A percentile compares a stretch with the other conserved stretches of the same genome.
Evolutionary conservation across 148 eudicot species (phyloP).

Genomic region (Persicaria maculosa): DNA sequence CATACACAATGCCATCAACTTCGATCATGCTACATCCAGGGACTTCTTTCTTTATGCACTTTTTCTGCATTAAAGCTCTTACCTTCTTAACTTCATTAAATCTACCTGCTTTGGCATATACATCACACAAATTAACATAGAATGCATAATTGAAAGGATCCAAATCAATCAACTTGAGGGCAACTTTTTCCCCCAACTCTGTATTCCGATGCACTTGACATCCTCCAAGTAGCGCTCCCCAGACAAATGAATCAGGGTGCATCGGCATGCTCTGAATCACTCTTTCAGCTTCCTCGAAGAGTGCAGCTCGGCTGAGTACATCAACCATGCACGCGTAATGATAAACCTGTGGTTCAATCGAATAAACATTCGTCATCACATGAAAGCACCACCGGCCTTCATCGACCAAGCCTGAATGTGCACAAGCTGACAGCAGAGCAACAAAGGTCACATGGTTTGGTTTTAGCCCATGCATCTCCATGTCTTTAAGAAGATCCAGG

Average conservation of each 20-base stretch:
- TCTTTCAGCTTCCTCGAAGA: slow-evolving; percentile 53
- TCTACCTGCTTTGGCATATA: slow-evolving; percentile 59
- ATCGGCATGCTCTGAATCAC: slow-evolving; percentile 53
- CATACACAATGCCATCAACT: slow-evolving; percentile 50
- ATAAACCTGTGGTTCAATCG: slow-evolving; percentile 47
- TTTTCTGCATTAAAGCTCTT: slow-evolving; percentile 51
- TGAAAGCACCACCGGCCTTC: slow-evolving; percentile 55
- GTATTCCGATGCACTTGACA: slow-evolving; percentile 64
- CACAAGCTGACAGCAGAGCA: slow-evolving; percentile 69
- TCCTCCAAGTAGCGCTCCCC: slow-evolving; percentile 78
- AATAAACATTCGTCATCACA: slow-evolving; percentile 36
- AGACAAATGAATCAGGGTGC: slow-evolving; percentile 65
- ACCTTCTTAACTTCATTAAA: slow-evolving; percentile 43
- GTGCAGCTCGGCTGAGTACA: slow-evolving; percentile 63
- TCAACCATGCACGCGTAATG: slow-evolving; percentile 81
- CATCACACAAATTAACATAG: slow-evolving; percentile 49
- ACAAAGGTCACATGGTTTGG: slow-evolving; percentile 71
- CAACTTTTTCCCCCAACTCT: slow-evolving; percentile 63
- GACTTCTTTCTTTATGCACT: slow-evolving; percentile 40
- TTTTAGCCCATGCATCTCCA: slow-evolving; percentile 44
- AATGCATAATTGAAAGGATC: slow-evolving; percentile 64
- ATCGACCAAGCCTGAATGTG: slow-evolving; percentile 65
- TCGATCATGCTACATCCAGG: slow-evolving; percentile 67
- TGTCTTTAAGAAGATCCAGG: slow-evolving; percentile 40
- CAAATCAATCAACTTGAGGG: slow-evolving; percentile 42